phyloP scores from a whole-genome alignment of 768 basidiomycete genomes.

The Mycena maculata region DNA sequence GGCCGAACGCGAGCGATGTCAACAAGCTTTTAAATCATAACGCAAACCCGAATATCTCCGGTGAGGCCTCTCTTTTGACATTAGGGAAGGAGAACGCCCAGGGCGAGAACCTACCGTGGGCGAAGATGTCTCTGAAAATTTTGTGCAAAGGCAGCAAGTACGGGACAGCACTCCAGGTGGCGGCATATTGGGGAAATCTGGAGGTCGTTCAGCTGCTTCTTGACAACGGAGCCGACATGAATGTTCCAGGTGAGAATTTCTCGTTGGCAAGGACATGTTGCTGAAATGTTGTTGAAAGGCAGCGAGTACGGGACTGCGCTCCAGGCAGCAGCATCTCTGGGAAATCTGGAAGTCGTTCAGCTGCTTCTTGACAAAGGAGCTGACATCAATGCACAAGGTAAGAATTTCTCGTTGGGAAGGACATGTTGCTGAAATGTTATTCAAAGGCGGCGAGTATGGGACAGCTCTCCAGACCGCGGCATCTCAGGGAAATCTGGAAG shows the following conservation, averaged over 20 bases:
- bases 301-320: not conserved
- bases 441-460: not conserved
- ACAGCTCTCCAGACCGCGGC: not conserved
- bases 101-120: no score
- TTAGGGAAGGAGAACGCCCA: no score
- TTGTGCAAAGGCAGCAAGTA: not conserved
- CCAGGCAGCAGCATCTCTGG: not conserved
- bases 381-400: not conserved
- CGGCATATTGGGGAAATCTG: not conserved
- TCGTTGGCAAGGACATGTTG: not conserved
- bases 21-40: not conserved
- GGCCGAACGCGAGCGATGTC: not conserved
- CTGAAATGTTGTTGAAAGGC: not conserved
- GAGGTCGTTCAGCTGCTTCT: not conserved
- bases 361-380: not conserved
- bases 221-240: no score
- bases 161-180: slow-evolving; percentile 3
- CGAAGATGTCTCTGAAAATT: not conserved
- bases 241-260: not conserved
- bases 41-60: slow-evolving; percentile 6
- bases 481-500: not conserved
- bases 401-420: not conserved
- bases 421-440: not conserved
- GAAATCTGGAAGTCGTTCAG: not conserved
- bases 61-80: not conserved